phyloP scores from a whole-genome alignment of 495 filamentous ascomycete genomes.

The Penicillium angulare region DNA sequence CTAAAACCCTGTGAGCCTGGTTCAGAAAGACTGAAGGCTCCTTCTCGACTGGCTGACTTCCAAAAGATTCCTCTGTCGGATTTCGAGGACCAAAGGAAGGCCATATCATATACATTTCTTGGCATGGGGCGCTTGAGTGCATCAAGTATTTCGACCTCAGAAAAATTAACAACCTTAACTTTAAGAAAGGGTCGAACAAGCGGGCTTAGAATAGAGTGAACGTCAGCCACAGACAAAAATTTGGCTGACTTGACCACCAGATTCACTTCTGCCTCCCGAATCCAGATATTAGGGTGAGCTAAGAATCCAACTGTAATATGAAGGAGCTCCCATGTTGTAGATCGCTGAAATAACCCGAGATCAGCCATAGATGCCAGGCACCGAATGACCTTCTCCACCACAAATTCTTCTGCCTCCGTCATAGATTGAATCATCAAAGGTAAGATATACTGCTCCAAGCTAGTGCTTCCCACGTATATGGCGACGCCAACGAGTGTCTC shows the following conservation, averaged over 20 bases:
- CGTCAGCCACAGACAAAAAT: constrained; percentile 78
- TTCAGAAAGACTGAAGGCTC: constrained; percentile 57
- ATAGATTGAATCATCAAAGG: constrained; percentile 97
- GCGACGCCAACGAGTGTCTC: constrained; percentile 93
- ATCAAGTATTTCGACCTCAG: constrained; percentile 74
- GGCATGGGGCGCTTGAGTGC: constrained; percentile 81
- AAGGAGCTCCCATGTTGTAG: constrained; percentile 82
- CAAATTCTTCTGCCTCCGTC: constrained; percentile 92
- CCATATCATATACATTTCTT: constrained; percentile 76
- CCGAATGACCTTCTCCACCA: constrained; percentile 85
- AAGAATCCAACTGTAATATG: constrained; percentile 78
- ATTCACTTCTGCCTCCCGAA: constrained; percentile 80
- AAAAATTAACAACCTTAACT: constrained; percentile 58
- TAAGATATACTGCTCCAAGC: constrained; percentile 91
- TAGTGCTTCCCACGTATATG: constrained; percentile 80
- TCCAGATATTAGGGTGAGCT: constrained; percentile 94
- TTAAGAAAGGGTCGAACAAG: constrained; percentile 82
- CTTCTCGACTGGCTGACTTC: constrained; percentile 66
- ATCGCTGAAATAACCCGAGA: constrained; percentile 80
- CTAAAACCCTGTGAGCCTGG: constrained; percentile 24
- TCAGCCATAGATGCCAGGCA: constrained; percentile 88
- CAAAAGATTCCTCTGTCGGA: constrained; percentile 80
- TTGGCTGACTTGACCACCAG: constrained; percentile 75
- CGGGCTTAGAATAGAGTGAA: constrained; percentile 76
- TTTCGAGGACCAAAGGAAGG: constrained; percentile 81